Evolutionary conservation across 23 red algal species (phyloP), one percentile per base, ranked within the genome.

Genomic region (Chondrus crispus): DNA sequence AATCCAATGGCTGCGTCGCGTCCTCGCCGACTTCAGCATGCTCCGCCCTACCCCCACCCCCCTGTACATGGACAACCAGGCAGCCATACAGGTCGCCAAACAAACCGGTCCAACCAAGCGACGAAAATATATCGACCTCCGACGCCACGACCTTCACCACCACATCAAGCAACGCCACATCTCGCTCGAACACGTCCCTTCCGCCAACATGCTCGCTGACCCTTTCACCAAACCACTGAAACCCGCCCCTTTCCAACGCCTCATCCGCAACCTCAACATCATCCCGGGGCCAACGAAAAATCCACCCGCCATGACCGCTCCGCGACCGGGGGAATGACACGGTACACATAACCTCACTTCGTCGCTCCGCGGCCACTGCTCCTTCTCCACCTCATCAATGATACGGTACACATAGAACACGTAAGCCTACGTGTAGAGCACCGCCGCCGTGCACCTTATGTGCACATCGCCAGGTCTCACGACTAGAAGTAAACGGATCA

Each of bases 81-180:
- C 81, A 18, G 60, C 81, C 13, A 62, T 68, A 28, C 7, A 16
- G 19, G 13, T 47, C 37, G 53, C 60, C n/a, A 54, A 43, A 9
- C 8, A 46, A 7, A 4, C 18, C 2, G 63, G 82, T 5, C 16
- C 58, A 52, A 86, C 82, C 14, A 73, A 86, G 47, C 40, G 37
- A 26, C 36, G 82, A 36, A 73, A 86, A 29, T 69, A 69, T 41
- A 86, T 86, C 42, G 82, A 86, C 40, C 46, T 69, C 35, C 82
- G 82, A 12, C 82, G 49, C 51, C 63, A 74, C 13, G 52, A 28
- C n/a, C 19, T 86, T 8, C 38, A 42, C 4, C 19, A 73, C 48
- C 57, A 86, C 19, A 12, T 74, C 13, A 16, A 51, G 0, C 28
- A 28, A 51, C 18, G 35, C 6, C 62, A 86, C 19, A 73, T 70